Conservation (phyloP, 495 filamentous ascomycete species). For the Trichoderma asperelloides region DNA sequence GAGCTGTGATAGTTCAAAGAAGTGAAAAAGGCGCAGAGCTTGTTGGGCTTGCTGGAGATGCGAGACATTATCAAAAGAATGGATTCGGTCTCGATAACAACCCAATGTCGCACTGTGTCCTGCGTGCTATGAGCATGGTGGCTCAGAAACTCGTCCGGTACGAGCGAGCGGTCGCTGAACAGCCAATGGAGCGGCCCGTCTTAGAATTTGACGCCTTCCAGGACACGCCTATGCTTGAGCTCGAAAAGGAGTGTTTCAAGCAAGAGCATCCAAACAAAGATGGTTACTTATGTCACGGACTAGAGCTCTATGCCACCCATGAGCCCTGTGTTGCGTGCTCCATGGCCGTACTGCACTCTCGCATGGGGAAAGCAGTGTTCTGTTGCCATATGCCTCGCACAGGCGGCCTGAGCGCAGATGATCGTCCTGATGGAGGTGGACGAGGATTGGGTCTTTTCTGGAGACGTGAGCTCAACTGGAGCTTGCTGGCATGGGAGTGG, state of each 20-base stretch:
- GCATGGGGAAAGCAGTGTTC: conserved; percentile 79
- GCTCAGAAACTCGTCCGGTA: conserved; percentile 55
- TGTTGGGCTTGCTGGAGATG: conserved; percentile 71
- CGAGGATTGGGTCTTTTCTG: conserved; percentile 80
- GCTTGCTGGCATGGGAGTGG: conserved; percentile 78
- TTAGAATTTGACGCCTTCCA: conserved; percentile 41
- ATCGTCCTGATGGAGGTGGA: conserved; percentile 34
- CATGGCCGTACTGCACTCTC: conserved; percentile 89
- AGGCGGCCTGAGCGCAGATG: conserved; percentile 45
- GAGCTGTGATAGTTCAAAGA: conserved; percentile 73
- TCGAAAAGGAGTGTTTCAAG: conserved; percentile 34
- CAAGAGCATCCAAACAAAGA: conserved; percentile 40
- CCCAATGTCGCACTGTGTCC: conserved; percentile 69
- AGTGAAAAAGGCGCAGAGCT: conserved; percentile 33
- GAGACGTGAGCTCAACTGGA: conserved; percentile 92
- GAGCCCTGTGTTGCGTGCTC: conserved; percentile 95
- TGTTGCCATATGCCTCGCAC: conserved; percentile 52
- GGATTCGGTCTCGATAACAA: conserved; percentile 47
- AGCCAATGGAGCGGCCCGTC: conserved; percentile 14
- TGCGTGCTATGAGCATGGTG: conserved; percentile 84
- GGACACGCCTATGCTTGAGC: conserved; percentile 30
- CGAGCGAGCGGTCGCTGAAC: conserved; percentile 25
- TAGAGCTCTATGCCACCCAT: conserved; percentile 86
- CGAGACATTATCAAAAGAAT: conserved; percentile 50
- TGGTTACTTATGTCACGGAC: conserved; percentile 88